Conservation (phyloP, 2,329 filamentous ascomycete genomes). For the Fusarium cicatricum region DNA sequence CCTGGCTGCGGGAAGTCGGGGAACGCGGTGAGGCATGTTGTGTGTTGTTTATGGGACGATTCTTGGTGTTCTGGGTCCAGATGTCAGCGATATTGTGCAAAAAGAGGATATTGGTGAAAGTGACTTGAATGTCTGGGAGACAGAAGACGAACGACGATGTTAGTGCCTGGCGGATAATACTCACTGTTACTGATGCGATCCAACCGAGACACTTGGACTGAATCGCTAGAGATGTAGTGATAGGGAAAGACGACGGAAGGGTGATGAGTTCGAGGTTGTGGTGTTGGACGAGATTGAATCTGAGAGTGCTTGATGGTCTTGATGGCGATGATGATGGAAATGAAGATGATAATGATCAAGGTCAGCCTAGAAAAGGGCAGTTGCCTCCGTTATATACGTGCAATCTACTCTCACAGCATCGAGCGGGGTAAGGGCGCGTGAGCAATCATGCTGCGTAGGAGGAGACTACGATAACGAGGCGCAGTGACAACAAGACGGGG, state of each 20-base stretch:
- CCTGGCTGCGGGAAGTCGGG: slow-evolving; percentile 59
- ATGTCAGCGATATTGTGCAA: no score
- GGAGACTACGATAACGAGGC: slow-evolving; percentile 13
- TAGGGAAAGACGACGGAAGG: not conserved
- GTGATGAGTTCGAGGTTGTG: not conserved
- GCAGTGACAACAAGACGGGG: slow-evolving; percentile 11
- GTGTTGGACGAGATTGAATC: not conserved
- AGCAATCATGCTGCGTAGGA: slow-evolving; percentile 18
- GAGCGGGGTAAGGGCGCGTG: slow-evolving; percentile 41
- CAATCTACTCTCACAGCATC: slow-evolving; percentile 23
- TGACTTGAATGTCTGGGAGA: no score
- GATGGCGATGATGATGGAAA: slow-evolving; percentile 17
- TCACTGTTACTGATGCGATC: slow-evolving; percentile 18
- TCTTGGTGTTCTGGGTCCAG: not conserved
- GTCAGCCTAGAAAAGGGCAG: slow-evolving; percentile 7
- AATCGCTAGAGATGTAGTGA: not conserved
- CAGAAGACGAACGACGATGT: no score
- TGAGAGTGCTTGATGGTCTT: slow-evolving; percentile 1
- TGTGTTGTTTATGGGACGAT: slow-evolving; percentile 4
- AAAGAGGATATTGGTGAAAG: no score
- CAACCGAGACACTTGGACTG: slow-evolving; percentile 7
- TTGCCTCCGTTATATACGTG: slow-evolving; percentile 28
- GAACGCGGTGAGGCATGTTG: slow-evolving; percentile 58
- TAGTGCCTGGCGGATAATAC: not conserved
- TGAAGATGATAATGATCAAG: not conserved